These are phyloP conservation scores for Peniophora sp. DNA, from an alignment of 1,284 basidiomycete genomes.

Conservation along the genomic window DNA sequence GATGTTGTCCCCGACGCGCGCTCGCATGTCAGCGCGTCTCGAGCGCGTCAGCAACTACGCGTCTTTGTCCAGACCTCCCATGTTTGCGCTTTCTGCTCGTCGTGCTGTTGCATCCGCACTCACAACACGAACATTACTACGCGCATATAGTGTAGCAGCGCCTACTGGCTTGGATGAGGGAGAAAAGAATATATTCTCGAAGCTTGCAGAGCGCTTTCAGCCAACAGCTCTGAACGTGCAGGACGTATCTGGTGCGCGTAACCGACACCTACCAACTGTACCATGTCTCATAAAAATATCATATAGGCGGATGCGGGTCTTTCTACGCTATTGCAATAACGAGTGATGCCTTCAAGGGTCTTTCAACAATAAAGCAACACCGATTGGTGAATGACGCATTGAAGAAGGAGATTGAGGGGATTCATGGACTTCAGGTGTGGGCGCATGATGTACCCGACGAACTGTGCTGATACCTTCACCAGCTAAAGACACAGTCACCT, in stretches of 20 bases:
- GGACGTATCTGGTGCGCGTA: constrained; percentile 76
- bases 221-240: constrained; percentile 77
- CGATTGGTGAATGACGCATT: constrained; percentile 82
- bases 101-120: background rate
- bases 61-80: constrained; percentile 7
- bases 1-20: no score
- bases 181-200: constrained; percentile 64
- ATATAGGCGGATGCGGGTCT: constrained; percentile 84
- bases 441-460: no score
- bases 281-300: no score
- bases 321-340: constrained; percentile 94
- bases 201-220: constrained; percentile 66
- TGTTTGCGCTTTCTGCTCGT: constrained; percentile 19
- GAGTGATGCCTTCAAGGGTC: constrained; percentile 78
- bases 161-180: constrained; percentile 38
- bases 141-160: constrained; percentile 1
- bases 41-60: background rate
- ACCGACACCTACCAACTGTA: background rate
- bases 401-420: constrained; percentile 85
- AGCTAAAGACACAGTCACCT: background rate
- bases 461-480: background rate
- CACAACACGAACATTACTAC: background rate
- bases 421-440: constrained; percentile 90
- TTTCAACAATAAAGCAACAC: constrained; percentile 91
- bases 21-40: background rate